These are phyloP conservation scores for Metschnikowia proteae DNA, from an alignment of 805 yeast species.

Conservation along the genomic window DNA sequence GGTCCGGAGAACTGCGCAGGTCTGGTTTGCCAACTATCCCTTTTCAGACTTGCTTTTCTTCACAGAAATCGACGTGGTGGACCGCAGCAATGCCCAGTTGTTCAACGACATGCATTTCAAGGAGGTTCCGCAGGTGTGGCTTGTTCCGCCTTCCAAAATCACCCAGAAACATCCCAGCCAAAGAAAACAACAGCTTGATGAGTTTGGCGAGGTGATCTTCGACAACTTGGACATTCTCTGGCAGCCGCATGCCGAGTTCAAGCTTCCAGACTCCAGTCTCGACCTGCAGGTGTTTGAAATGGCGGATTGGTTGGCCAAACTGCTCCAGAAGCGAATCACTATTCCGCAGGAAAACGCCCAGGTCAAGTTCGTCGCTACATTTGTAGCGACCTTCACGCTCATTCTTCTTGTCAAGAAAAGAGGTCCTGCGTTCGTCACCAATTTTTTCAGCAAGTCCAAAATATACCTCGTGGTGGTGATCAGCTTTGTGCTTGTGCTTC, in stretches of 20 bases:
- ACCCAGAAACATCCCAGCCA: slow-evolving; percentile 12
- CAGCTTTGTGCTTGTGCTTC: slow-evolving; percentile 39
- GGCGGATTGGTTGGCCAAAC: slow-evolving; percentile 50
- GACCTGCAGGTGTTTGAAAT: slow-evolving; percentile 43
- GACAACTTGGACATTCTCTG: slow-evolving; percentile 19
- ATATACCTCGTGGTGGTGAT: slow-evolving; percentile 29
- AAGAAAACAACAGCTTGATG: slow-evolving; percentile 19
- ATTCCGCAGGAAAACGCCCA: slow-evolving; percentile 41
- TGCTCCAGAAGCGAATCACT: slow-evolving; percentile 41
- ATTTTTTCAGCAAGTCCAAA: slow-evolving; percentile 19
- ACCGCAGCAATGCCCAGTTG: slow-evolving; percentile 36
- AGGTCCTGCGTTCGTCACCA: slow-evolving; percentile 27
- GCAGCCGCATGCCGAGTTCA: slow-evolving; percentile 32
- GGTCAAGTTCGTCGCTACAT: slow-evolving; percentile 43
- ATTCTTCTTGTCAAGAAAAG: slow-evolving; percentile 50
- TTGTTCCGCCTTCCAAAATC: slow-evolving; percentile 49
- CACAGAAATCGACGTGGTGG: slow-evolving; percentile 47
- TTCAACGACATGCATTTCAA: slow-evolving; percentile 41
- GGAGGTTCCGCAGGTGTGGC: slow-evolving; percentile 65
- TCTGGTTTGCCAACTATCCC: slow-evolving; percentile 45
- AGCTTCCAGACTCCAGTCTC: slow-evolving; percentile 33
- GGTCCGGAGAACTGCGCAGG: slow-evolving; percentile 37
- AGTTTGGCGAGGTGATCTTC: slow-evolving; percentile 18
- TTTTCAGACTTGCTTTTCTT: slow-evolving; percentile 41
- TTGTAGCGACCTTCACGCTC: slow-evolving; percentile 39